Percentiles rank a stretch among this genome's conserved stretches.
These are phyloP conservation scores for Coelastrella sp. DNA, from an alignment of 139 green algal species.

Conservation along the genomic window DNA sequence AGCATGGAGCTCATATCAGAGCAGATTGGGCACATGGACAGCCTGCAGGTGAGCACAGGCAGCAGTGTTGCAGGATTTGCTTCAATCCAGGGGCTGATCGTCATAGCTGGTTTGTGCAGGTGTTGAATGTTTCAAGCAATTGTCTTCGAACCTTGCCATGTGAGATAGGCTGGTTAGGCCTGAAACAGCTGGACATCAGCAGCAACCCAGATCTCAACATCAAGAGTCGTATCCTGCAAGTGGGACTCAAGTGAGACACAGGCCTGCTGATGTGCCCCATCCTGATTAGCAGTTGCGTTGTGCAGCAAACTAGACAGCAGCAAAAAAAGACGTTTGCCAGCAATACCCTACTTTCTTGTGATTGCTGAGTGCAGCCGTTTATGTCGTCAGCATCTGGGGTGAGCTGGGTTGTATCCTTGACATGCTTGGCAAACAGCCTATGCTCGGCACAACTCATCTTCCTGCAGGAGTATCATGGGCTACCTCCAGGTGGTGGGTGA, in stretches of 20 bases:
- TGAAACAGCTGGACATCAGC: conserved; percentile 34
- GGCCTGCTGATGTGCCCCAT: too few species aligned
- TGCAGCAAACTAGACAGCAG: too few species aligned
- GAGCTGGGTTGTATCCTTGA: too few species aligned
- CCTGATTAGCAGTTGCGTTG: too few species aligned
- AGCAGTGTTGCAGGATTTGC: neutral
- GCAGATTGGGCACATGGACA: neutral
- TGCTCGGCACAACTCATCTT: neutral
- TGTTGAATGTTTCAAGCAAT: conserved; percentile 38
- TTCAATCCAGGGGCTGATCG: neutral
- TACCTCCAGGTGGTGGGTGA: conserved; percentile 49
- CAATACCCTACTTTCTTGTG: too few species aligned
- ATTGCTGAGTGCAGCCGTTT: too few species aligned
- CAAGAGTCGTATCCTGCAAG: conserved; percentile 16
- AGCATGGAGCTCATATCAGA: neutral
- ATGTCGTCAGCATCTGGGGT: too few species aligned
- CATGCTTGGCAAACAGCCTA: neutral
- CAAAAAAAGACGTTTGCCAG: too few species aligned
- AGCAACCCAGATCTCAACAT: conserved; percentile 40
- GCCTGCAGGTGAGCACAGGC: conserved; percentile 31
- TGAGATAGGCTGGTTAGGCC: conserved; percentile 41
- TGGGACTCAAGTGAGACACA: conserved; percentile 26
- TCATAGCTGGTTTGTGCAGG: neutral
- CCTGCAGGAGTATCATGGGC: conserved; percentile 41
- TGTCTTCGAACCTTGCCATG: conserved; percentile 23